phyloP scores from a whole-genome alignment of 345 rosid genomes.

The Murraya koenigii region DNA sequence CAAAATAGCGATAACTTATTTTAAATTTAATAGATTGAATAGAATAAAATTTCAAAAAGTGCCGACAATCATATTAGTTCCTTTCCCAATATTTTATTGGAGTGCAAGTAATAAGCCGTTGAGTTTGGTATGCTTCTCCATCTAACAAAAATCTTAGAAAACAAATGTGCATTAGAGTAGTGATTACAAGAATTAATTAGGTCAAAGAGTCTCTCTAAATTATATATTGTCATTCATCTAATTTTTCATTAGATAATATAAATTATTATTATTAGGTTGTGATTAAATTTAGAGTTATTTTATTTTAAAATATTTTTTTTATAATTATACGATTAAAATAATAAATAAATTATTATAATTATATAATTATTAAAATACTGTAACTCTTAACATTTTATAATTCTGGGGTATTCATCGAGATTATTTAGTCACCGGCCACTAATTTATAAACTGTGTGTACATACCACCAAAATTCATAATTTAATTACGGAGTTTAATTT shows the following conservation, averaged over 20 bases:
- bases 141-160: neutral
- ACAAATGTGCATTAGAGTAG: neutral
- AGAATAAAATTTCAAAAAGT: neutral
- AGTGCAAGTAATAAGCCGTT: neutral
- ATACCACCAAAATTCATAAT: neutral
- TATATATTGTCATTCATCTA: neutral
- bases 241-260: neutral
- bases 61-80: neutral
- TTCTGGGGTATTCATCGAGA: neutral
- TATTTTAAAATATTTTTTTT: too few species aligned
- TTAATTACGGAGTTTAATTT: neutral
- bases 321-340: too few species aligned
- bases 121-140: slow-evolving; percentile 8
- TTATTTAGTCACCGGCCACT: neutral
- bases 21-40: neutral
- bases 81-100: neutral
- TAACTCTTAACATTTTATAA: too few species aligned
- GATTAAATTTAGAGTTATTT: too few species aligned
- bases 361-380: too few species aligned
- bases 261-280: too few species aligned
- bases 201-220: neutral
- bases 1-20: neutral
- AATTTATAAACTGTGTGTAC: neutral
- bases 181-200: neutral
- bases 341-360: too few species aligned